phyloP scores from a whole-genome alignment of 495 filamentous ascomycete genomes.

The Cercophora sp. region DNA sequence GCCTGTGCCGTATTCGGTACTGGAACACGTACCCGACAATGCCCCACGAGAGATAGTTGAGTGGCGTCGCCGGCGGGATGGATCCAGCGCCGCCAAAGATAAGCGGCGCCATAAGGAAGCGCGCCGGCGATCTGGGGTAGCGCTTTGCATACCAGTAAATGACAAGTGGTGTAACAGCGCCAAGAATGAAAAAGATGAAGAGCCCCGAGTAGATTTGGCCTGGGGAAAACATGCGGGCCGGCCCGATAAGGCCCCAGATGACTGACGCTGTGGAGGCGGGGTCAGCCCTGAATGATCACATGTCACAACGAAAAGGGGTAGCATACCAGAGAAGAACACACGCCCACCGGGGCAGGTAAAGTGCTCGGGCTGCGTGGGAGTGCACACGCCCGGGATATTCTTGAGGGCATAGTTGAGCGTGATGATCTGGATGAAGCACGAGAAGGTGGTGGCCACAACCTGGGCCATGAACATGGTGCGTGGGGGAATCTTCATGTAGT shows the following conservation, averaged over 20 bases:
- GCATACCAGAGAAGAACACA: constrained; percentile 59
- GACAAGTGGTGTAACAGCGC: constrained; percentile 52
- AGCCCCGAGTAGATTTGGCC: constrained; percentile 63
- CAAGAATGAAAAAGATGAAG: constrained; percentile 60
- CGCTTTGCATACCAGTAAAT: constrained; percentile 54
- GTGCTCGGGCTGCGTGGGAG: constrained; percentile 53
- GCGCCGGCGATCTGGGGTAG: constrained; percentile 48
- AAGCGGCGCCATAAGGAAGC: constrained; percentile 60
- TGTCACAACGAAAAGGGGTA: not conserved
- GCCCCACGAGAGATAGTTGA: constrained; percentile 69
- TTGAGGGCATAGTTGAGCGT: constrained; percentile 63
- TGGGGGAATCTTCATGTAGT: constrained; percentile 71
- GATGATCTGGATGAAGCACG: constrained; percentile 62
- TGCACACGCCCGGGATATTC: constrained; percentile 59
- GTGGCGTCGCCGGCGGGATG: constrained; percentile 64
- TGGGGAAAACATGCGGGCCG: constrained; percentile 62
- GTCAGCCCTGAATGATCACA: not conserved
- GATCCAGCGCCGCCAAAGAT: constrained; percentile 63
- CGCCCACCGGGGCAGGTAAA: constrained; percentile 66
- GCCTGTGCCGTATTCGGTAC: constrained; percentile 50
- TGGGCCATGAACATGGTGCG: constrained; percentile 66
- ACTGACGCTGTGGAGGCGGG: constrained; percentile 44
- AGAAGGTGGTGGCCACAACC: constrained; percentile 61
- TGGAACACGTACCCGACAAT: constrained; percentile 65
- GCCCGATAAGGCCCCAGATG: constrained; percentile 68